Base-by-base conservation (phyloP, 2,329 filamentous ascomycete genomes). In the Trichoderma brevicompactum region DNA sequence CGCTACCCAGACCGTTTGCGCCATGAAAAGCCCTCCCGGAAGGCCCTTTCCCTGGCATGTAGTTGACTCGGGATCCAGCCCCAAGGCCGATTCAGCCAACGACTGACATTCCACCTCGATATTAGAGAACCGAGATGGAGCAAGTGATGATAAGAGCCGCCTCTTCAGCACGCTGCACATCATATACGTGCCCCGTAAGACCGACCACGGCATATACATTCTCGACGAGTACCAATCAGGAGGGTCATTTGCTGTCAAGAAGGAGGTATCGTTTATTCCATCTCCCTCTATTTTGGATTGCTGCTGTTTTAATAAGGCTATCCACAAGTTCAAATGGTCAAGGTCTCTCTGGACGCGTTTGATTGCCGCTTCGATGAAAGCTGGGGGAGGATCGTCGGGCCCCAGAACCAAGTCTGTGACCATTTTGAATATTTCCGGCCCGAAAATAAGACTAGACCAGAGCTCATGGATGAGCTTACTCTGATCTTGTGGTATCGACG, bases 1-100 rank as follows among this genome's bases (percentile, higher is more conserved):
- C 17, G 56, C 56, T 17, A 59, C 56, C 56, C 56, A 59, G 17
- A 59, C 34, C 8, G 56, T 59, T 49, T 59, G 56, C 32, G 43
- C 56, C 32, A 49, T n/a, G 17, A 59, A 59, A 4, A 59, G 56
- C 19, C 56, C 56, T 9, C 56, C 32, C 7, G 32, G 13, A 49
- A 49, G 56, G 32, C 28, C 43, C n/a, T 59, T 34, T 23, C 40
- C 43, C 32, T 28, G 40, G 17, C 32, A 13, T 7, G 34, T 28
- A 28, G 7, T 32, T 12, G 12, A 7, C 13, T 59, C 32, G 32
- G 32, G 4, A 38, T 38, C 40, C 17, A 40, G 17, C 13, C 32
- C 44, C 32, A 59, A 15, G 17, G 56, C 9, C 8, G 23, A 2
- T 9, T 46, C 43, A 40, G 56, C 56, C 56, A 59, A 13, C 5